Evolutionary conservation across 2,329 filamentous ascomycete species (phyloP).

Genomic region (Didymella exigua): DNA sequence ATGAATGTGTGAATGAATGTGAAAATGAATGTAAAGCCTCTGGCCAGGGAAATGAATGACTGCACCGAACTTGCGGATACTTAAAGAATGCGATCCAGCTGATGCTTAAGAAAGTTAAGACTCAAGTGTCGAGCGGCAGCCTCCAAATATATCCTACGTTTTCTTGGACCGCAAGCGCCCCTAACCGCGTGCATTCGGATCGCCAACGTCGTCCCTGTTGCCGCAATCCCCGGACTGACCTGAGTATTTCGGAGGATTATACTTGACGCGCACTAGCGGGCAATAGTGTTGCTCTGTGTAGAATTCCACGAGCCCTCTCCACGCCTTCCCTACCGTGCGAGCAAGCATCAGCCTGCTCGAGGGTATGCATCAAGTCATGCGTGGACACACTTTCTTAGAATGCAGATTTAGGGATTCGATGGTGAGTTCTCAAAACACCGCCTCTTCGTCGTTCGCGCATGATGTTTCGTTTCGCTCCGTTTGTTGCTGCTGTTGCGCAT

Average conservation of each 20-base stretch:
- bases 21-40: conserved; percentile 17
- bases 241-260: conserved; percentile 13
- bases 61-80: conserved; percentile 20
- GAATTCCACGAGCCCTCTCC: conserved; percentile 1
- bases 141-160: conserved; percentile 13
- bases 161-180: background rate
- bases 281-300: conserved; percentile 3
- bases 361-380: background rate
- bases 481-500: conserved; percentile 1
- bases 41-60: conserved; percentile 17
- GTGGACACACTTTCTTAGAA: background rate
- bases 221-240: conserved; percentile 15
- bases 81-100: conserved; percentile 10
- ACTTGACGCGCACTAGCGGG: conserved; percentile 15
- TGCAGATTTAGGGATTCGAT: background rate
- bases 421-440: background rate
- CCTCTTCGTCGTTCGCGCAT: background rate
- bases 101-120: conserved; percentile 2
- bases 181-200: conserved; percentile 7
- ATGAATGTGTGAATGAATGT: conserved; percentile 4
- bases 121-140: conserved; percentile 5
- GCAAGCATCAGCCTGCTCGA: conserved; percentile 1
- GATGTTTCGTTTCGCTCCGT: conserved; percentile 4
- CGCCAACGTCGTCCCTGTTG: background rate
- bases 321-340: background rate